These are phyloP conservation scores for Magnolia sinica DNA, from an alignment of 164 flowering plant species.

Conservation along the genomic window DNA sequence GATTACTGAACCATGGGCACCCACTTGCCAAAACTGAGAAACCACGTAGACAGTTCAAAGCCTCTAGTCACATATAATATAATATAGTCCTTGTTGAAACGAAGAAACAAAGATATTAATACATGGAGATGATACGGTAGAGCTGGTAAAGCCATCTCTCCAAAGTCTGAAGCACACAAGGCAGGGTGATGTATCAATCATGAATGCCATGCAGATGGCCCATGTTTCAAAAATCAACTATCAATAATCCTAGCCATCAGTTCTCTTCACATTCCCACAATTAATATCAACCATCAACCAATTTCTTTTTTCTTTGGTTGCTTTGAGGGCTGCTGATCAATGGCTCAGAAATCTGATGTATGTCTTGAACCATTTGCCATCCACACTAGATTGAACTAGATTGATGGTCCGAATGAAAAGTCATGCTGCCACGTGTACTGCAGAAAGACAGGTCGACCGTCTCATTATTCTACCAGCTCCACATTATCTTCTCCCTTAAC, in stretches of 20 bases:
- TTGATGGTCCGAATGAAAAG: background rate
- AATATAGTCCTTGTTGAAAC: background rate
- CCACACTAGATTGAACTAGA: background rate
- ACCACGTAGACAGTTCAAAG: background rate
- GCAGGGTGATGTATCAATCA: background rate
- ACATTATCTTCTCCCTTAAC: background rate
- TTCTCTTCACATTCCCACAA: too few relatives aligned
- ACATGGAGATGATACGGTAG: background rate
- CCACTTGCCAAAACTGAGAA: background rate
- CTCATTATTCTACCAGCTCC: too few relatives aligned
- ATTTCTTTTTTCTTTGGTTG: background rate
- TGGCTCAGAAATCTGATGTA: background rate
- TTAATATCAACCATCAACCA: background rate
- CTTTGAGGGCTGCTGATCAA: background rate
- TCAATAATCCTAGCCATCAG: too few relatives aligned
- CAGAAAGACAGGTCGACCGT: background rate
- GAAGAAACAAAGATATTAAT: background rate
- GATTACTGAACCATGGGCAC: background rate
- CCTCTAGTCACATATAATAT: background rate
- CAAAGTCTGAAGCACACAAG: background rate
- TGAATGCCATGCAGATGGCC: too few relatives aligned
- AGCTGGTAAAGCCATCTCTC: background rate
- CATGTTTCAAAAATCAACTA: too few relatives aligned
- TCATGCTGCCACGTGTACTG: background rate
- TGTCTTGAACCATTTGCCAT: background rate